Evolutionary conservation across 495 filamentous ascomycete species (phyloP), one percentile per base, ranked within the genome.

Genomic region (Neurospora sp.): DNA sequence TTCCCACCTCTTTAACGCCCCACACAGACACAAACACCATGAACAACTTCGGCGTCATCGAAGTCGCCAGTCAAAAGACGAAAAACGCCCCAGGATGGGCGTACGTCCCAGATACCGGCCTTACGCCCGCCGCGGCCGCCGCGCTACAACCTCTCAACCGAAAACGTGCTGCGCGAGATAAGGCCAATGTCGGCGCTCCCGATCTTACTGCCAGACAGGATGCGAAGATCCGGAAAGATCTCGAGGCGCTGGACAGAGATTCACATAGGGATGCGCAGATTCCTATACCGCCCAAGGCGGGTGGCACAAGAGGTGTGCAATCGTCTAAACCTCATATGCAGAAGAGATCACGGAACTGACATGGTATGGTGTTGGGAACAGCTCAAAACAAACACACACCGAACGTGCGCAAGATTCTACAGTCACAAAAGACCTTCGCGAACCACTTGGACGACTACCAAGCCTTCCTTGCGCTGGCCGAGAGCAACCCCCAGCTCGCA

Each of bases 381-480:
- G 78, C 78, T 69, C 74, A 78, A 39, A 83, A 79, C 71, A 93
- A 94, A 80, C 86, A 87, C 71, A 94, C 94, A 20, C 85, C 91
- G 3, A 92, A 90, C 78, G 92, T 96, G n/a, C 92, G 93, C 75
- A 92, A 92, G 78, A 96, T 98, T 75, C 84, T 97, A n/a, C 89
- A 90, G 75, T 94, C 91, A 3, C 92, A 96, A 80, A 97, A 97
- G 84, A 94, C 93, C 0, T 97, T 97, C 76, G 87, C 89, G 47
- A 96, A 98, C 81, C 91, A 98, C 77, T 87, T 98, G 41, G 92
- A 93, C 72, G 94, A 98, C 81, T 94, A 93, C 82, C 89, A 93
- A 75, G 94, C 94, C 8, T 83, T 91, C 27, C 78, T 90, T 47
- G 84, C 87, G 1, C 82, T 83, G 68, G 80, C 84, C 40, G 83